Evolutionary conservation across 169 alveolate species (phyloP).

Genomic region (Cytauxzoon felis): DNA sequence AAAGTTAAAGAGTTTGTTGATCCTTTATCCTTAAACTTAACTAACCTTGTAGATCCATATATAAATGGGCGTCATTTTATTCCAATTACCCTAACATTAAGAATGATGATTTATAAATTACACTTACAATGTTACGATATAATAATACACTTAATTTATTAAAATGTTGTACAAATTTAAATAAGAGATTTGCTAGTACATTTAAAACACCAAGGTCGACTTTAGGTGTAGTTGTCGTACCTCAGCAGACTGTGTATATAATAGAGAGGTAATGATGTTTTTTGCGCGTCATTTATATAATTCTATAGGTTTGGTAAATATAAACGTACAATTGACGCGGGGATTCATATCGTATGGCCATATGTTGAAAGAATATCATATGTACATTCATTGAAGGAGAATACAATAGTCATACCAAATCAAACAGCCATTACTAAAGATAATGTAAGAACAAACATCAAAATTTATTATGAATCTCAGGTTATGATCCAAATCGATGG

Average conservation of each 20-base stretch:
- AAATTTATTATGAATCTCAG: constrained; percentile 5
- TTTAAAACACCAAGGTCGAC: constrained; percentile 13
- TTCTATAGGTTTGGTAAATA: constrained; percentile 83
- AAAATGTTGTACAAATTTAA: too few relatives aligned
- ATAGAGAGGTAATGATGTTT: constrained; percentile 75
- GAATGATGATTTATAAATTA: constrained; percentile 3
- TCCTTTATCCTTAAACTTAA: not conserved
- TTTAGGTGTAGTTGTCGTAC: constrained; percentile 84
- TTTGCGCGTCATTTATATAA: not conserved
- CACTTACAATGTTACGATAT: not conserved
- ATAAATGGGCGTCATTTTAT: constrained; percentile 53
- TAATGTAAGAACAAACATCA: constrained; percentile 71
- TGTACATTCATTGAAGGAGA: constrained; percentile 90
- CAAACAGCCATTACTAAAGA: constrained; percentile 94
- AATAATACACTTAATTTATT: not conserved
- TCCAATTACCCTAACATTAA: constrained; percentile 6
- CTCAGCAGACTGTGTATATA: constrained; percentile 88
- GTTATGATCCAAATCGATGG: constrained; percentile 91
- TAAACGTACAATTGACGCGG: constrained; percentile 83
- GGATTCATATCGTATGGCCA: constrained; percentile 88
- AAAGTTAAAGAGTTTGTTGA: constrained; percentile 37
- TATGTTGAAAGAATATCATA: constrained; percentile 87
- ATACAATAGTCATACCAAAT: constrained; percentile 85
- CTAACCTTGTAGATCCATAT: constrained; percentile 18
- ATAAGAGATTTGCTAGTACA: too few relatives aligned